Conservation (phyloP, 1,284 basidiomycete genomes). For the Spongiforma sp. region DNA sequence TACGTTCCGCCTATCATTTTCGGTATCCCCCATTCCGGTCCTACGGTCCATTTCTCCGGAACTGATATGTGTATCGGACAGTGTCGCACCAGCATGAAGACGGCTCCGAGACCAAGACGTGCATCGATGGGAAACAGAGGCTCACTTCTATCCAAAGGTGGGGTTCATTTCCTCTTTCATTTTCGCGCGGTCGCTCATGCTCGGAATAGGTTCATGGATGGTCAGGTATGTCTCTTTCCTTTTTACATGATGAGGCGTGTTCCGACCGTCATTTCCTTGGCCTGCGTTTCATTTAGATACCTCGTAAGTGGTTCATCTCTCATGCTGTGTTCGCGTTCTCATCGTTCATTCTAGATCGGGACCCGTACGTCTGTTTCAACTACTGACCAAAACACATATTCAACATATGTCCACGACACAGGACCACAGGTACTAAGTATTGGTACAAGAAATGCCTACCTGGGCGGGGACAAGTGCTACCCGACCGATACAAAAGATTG, state of each 20-base stretch:
- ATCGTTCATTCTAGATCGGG: slow-evolving; percentile 47
- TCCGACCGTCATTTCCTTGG: too few relatives aligned
- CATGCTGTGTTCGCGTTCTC: neutral
- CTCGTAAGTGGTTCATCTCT: slow-evolving; percentile 44
- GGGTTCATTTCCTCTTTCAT: slow-evolving; percentile 14
- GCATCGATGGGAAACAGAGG: slow-evolving; percentile 83
- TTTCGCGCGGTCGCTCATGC: slow-evolving; percentile 12
- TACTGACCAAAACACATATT: neutral
- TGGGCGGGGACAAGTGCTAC: slow-evolving; percentile 44
- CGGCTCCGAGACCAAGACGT: slow-evolving; percentile 65
- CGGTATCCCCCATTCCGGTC: slow-evolving; percentile 45
- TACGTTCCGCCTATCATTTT: slow-evolving; percentile 80
- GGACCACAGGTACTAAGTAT: slow-evolving; percentile 50
- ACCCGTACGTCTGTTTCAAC: slow-evolving; percentile 52
- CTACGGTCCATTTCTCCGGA: too few relatives aligned
- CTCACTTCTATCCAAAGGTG: slow-evolving; percentile 72
- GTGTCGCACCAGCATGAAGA: slow-evolving; percentile 50
- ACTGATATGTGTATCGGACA: slow-evolving; percentile 11
- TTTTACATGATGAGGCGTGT: too few relatives aligned
- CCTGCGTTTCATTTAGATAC: slow-evolving; percentile 51
- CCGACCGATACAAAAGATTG: slow-evolving; percentile 53
- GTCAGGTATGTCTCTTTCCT: slow-evolving; percentile 51
- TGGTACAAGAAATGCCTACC: slow-evolving; percentile 54
- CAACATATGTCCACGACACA: too few relatives aligned
- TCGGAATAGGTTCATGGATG: slow-evolving; percentile 66